Evolutionary conservation across 1,139 yeast genomes (phyloP), one percentile per base, ranked within the genome.

Genomic region (Pneumocystis oryctolagi): DNA sequence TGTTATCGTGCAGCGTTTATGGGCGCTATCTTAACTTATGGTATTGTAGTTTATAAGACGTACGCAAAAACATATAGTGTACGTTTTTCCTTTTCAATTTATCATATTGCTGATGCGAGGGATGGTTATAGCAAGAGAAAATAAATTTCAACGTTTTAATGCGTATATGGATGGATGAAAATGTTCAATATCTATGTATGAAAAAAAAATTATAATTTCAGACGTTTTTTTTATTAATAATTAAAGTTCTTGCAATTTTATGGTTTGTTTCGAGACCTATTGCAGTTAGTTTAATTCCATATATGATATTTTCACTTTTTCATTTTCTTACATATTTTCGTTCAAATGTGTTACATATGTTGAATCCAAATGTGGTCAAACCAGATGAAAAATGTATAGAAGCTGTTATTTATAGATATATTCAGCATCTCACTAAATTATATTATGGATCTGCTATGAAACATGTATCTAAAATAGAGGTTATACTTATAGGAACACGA

Each of bases 1-100:
- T 79, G 85, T 78, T 89, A 87, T 75, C 78, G 81, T 63, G 70
- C 81, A 64, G 79, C 87, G 1, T 83, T 83, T 66, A 62, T 84
- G 14, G 87, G 92, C 18, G 84, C 87, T 5, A 72, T 87, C 61
- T 81, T 79, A 68, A 84, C 95, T 53, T 89, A 88, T 73, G 89
- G 89, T 31, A 82, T 90, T 67, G 86, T 89, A 65, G 74, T 87
- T 37, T 84, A 78, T 74, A 92, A 89, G 70, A 73, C 76, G 64
- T 62, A 64, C 59, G 40, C 65, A 5, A 67, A 65, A 14, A 63
- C 61, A 28, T 35, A 61, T 25, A 62, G 62, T 30, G 32, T 62
- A 18, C 53, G 55, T 8, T 8, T 3, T 39, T 16, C n/a, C 1
- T 39, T 39, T 9, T 9, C 3, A 47, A 2, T 9, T 47, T 47